phyloP scores from a whole-genome alignment of 1,139 yeast species.

The Geotrichum bryndzae region DNA sequence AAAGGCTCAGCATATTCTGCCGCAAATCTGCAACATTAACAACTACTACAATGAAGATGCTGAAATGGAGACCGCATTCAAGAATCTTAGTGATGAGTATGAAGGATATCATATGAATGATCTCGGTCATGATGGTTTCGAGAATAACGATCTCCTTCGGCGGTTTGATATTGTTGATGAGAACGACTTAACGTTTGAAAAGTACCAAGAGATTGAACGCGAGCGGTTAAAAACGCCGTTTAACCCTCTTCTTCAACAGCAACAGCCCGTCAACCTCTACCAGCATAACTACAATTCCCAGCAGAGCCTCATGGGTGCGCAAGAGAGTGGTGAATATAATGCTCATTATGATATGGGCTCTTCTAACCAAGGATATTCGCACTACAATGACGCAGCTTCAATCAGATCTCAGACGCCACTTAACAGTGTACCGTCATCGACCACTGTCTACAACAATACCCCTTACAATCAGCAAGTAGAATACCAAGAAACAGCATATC shows the following conservation, averaged over 20 bases:
- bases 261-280: neutral
- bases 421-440: neutral
- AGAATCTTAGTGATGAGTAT: constrained; percentile 1
- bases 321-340: neutral
- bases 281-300: neutral
- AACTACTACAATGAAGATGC: constrained; percentile 9
- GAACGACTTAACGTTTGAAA: constrained; percentile 28
- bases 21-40: constrained; percentile 15
- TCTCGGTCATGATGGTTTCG: constrained; percentile 7
- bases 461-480: neutral
- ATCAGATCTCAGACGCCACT: neutral
- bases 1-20: constrained; percentile 27
- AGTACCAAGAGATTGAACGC: constrained; percentile 19
- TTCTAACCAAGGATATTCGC: neutral
- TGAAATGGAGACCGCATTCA: constrained; percentile 12
- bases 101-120: constrained; percentile 3
- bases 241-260: constrained; percentile 4
- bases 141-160: constrained; percentile 15
- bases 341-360: neutral
- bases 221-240: constrained; percentile 13
- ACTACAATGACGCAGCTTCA: neutral
- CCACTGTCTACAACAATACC: neutral
- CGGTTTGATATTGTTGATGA: constrained; percentile 31
- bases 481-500: neutral
- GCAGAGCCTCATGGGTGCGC: neutral